Evolutionary conservation across 306 rosid species (phyloP).

Genomic region (Gastrolobium bilobum): DNA sequence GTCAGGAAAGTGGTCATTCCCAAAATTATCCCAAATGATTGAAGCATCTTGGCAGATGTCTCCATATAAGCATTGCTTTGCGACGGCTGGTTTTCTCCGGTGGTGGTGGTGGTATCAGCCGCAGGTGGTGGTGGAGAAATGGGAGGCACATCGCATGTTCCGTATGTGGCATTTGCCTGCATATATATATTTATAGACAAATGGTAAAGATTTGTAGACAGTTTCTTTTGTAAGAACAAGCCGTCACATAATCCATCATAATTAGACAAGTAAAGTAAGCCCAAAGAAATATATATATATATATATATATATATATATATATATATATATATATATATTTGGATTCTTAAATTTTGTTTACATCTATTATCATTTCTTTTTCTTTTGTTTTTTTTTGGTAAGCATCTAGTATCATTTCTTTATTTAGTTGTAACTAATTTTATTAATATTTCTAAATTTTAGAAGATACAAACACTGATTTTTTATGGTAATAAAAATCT

Average conservation of each 20-base stretch:
- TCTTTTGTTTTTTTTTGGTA: no score
- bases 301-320: not conserved
- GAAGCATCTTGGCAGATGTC: slow-evolving; percentile 46
- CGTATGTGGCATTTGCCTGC: slow-evolving; percentile 66
- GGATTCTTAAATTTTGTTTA: not conserved
- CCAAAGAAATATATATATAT: not conserved
- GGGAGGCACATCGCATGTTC: slow-evolving; percentile 70
- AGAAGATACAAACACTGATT: no score
- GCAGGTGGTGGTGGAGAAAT: slow-evolving; percentile 84
- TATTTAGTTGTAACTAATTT: not conserved
- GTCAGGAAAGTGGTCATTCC: slow-evolving; percentile 36
- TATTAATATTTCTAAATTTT: not conserved
- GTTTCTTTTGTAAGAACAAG: not conserved
- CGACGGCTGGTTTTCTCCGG: slow-evolving; percentile 3
- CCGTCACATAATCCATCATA: not conserved
- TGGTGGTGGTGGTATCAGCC: slow-evolving; percentile 35
- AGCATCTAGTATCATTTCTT: not conserved
- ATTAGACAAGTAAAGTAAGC: not conserved
- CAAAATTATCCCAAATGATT: slow-evolving; percentile 55
- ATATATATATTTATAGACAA: slow-evolving; percentile 13
- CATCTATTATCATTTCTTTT: not conserved
- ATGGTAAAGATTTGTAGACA: not conserved
- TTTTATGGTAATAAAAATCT: not conserved
- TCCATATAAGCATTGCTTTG: slow-evolving; percentile 32
- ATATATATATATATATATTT: not conserved